Percentiles rank a stretch among this genome's conserved stretches.
Conservation (phyloP, 2,329 filamentous ascomycete species). For the Zasmidium citrigriseum region DNA sequence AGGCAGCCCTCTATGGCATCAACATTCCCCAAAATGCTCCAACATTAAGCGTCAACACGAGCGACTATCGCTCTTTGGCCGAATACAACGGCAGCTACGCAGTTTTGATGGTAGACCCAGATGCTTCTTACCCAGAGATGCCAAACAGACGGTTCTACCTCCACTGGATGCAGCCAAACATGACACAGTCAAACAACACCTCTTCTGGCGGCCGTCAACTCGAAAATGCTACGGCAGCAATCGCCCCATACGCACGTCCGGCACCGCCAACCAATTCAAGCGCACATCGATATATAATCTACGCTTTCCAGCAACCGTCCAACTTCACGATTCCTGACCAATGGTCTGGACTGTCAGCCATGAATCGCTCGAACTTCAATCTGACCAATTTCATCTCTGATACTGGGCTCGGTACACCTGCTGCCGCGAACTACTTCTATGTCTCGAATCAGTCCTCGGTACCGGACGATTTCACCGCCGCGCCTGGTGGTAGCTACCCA, state of each 20-base stretch:
- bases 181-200: constrained; percentile 2
- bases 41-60: constrained; percentile 7
- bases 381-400: constrained; percentile 15
- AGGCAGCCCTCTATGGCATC: constrained; percentile 16
- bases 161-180: constrained; percentile 16
- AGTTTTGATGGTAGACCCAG: constrained; percentile 18
- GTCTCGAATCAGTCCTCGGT: constrained; percentile 13
- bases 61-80: constrained; percentile 10
- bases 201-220: background rate
- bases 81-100: constrained; percentile 14
- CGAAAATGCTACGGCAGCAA: constrained; percentile 3
- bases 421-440: constrained; percentile 17
- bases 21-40: constrained; percentile 11
- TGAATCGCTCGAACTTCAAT: constrained; percentile 12
- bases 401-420: constrained; percentile 10
- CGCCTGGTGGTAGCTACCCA: constrained; percentile 8
- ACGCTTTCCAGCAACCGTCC: constrained; percentile 13
- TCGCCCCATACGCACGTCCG: constrained; percentile 10
- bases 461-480: constrained; percentile 10
- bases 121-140: constrained; percentile 16
- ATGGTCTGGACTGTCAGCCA: constrained; percentile 10
- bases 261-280: constrained; percentile 14
- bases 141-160: constrained; percentile 13
- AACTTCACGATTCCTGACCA: constrained; percentile 13
- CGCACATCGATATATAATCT: constrained; percentile 16